Evolutionary conservation across 177 flowering plant species (phyloP).

Genomic region (Vitis hybrid): DNA sequence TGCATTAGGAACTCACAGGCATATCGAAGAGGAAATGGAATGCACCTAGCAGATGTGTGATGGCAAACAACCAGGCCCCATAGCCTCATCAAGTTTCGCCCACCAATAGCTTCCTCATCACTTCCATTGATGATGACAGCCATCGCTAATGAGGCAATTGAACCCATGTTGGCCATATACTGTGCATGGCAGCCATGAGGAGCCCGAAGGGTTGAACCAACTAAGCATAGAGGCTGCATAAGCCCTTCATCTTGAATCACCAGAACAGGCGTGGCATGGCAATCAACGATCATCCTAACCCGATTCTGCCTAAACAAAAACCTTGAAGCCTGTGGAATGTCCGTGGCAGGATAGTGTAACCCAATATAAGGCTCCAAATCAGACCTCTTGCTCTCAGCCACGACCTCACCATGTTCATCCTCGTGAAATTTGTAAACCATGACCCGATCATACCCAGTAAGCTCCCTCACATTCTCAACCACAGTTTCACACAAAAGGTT

Average conservation of each 20-base stretch:
- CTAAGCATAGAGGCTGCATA: conserved; percentile 82
- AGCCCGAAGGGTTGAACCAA: conserved; percentile 92
- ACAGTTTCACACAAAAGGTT: conserved; percentile 81
- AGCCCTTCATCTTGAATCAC: conserved; percentile 78
- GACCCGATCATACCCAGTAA: conserved; percentile 90
- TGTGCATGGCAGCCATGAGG: conserved; percentile 98
- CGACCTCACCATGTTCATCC: conserved; percentile 98
- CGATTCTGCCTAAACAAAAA: conserved; percentile 93
- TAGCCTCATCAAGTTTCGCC: conserved; percentile 62
- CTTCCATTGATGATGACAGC: conserved; percentile 82
- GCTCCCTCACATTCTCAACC: conserved; percentile 78
- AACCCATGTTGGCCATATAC: conserved; percentile 98
- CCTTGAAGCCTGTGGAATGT: conserved; percentile 96
- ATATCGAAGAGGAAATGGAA: conserved; percentile 91
- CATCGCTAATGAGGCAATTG: conserved; percentile 82
- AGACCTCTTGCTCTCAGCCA: conserved; percentile 75
- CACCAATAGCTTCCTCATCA: conserved; percentile 62
- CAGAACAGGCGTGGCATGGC: conserved; percentile 63
- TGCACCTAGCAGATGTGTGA: conserved; percentile 76
- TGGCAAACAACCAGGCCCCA: conserved; percentile 99
- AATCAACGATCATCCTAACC: conserved; percentile 92
- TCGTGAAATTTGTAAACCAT: conserved; percentile 99
- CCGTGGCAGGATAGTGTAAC: conserved; percentile 93
- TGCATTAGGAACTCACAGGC: conserved; percentile 99
- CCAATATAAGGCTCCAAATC: conserved; percentile 93